Conservation (phyloP, 176 grass and related monocot genomes). For the Oryza officinalis region DNA sequence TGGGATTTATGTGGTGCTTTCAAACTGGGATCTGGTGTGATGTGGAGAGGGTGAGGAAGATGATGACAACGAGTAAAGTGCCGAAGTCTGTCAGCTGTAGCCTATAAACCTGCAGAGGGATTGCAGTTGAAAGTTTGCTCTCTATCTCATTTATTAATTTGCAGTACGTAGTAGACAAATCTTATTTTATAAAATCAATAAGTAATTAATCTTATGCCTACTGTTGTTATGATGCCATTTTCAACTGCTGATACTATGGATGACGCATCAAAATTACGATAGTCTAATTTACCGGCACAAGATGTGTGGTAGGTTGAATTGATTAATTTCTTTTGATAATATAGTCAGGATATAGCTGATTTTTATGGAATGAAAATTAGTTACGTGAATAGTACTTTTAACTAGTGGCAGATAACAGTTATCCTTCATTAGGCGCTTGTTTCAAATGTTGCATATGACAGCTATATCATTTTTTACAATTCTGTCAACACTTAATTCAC, state of each 20-base stretch:
- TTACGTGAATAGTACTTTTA: neutral
- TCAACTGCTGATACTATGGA: neutral
- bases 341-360: neutral
- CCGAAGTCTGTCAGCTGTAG: slow-evolving; percentile 40
- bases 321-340: neutral
- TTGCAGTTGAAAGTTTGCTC: neutral
- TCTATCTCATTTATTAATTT: slow-evolving; percentile 1
- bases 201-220: neutral
- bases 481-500: neutral
- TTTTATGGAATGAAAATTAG: neutral
- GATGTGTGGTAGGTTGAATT: neutral
- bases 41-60: slow-evolving; percentile 49
- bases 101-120: slow-evolving; percentile 30
- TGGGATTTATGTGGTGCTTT: slow-evolving; percentile 54
- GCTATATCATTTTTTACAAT: neutral
- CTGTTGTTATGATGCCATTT: neutral
- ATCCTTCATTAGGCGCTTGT: neutral
- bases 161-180: neutral
- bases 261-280: neutral
- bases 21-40: slow-evolving; percentile 43
- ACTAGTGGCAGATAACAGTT: neutral
- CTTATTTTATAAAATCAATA: slow-evolving; percentile 12
- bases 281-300: neutral
- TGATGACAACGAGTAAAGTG: slow-evolving; percentile 44
- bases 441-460: neutral